These are phyloP conservation scores for Laburnicola sp. DNA, from an alignment of 2,329 filamentous ascomycete species.

Conservation along the genomic window DNA sequence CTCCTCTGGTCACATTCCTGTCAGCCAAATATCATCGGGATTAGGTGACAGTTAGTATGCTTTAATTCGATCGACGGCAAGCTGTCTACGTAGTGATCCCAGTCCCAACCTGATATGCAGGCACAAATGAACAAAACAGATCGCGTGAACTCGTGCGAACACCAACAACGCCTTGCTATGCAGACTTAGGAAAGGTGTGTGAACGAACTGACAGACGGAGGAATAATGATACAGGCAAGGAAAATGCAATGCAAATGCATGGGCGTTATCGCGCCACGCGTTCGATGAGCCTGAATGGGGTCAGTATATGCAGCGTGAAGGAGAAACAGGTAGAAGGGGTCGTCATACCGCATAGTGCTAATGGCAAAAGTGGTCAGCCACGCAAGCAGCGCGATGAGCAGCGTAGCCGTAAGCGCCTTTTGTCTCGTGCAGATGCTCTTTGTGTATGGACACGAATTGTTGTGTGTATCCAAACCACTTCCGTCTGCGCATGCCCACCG, in stretches of 20 bases:
- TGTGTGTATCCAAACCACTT: constrained; percentile 2
- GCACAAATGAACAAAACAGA: constrained; percentile 2
- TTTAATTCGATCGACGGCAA: neutral
- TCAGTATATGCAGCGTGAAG: neutral
- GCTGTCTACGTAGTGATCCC: neutral
- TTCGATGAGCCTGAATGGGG: constrained; percentile 8
- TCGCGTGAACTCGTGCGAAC: neutral
- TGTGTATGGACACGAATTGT: constrained; percentile 31
- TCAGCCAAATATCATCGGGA: no score
- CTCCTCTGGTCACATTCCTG: no score
- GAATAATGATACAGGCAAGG: constrained; percentile 3
- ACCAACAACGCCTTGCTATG: constrained; percentile 13
- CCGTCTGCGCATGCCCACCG: constrained; percentile 54
- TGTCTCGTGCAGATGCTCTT: constrained; percentile 62
- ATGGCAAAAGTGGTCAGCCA: constrained; percentile 90
- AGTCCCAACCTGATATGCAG: neutral
- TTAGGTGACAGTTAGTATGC: no score
- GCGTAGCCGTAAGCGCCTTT: constrained; percentile 73
- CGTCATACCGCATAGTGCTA: constrained; percentile 55
- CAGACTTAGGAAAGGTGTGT: neutral
- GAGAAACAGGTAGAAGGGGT: neutral
- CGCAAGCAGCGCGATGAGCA: constrained; percentile 80
- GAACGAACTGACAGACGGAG: neutral
- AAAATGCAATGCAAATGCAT: neutral
- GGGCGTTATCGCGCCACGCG: constrained; percentile 12